Evolutionary conservation across 139 green algal genomes (phyloP), one percentile per base, ranked within the genome.

Genomic region (Mychonastes homosphaera): DNA sequence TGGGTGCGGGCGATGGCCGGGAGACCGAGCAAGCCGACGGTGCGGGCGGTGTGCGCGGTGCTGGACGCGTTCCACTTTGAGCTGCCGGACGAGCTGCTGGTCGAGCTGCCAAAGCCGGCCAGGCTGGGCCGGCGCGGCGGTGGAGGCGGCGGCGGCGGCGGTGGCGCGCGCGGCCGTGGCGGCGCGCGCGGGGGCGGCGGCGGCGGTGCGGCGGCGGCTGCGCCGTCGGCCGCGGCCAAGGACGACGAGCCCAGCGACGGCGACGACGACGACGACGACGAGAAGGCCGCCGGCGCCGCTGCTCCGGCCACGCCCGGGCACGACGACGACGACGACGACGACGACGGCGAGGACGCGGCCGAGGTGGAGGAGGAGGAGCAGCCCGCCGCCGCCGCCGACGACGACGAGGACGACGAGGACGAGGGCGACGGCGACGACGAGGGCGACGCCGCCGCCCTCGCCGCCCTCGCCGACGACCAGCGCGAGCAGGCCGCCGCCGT

Each of bases 11-110:
- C 78, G 10, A 80, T 92, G 76, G 44, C 45, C 8, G 45, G 39
- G 2, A 16, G 34, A 6, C 26, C 56, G 3, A 45, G n/a, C 39
- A 69, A 85, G 61, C 62, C 69, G 30, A 26, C 43, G 7, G 60
- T 62, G 32, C 67, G 86, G 0, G 72, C 77, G 4, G 77, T 86
- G 26, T 94, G 83, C 53, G 57, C 71, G 13, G 73, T 95, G 24
- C 63, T 93, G 6, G 87, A 93, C 46, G 67, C 71, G 6, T 92
- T 92, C 71, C 84, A 92, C 73, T 92, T 92, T 56, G 6, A 56
- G 5, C 50, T 78, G 35, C 55, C 67, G 18, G 9, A 53, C 5
- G 76, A 70, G n/a, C n/a, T n/a, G 53, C 24, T 1, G 16, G 53
- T 36, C 57, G 41, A 15, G 35, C 28, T 1, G 52, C 38, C 6